Evolutionary conservation across 176 grass and related monocot species (phyloP), one percentile per base, ranked within the genome.

Genomic region (Juncus inflexus): DNA sequence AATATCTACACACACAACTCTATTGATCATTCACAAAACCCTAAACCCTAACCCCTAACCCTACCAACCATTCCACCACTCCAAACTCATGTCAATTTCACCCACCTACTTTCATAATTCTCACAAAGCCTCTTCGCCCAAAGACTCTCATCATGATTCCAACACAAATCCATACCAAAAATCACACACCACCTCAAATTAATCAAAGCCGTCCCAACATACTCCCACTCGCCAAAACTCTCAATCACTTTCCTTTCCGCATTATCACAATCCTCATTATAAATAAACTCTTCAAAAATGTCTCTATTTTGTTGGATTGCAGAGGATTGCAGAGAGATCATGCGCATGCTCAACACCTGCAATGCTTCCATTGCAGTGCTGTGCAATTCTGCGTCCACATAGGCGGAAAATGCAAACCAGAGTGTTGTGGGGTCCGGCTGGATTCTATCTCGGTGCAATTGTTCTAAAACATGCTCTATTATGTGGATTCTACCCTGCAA

Each of bases 111-210:
- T 42, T 74, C 85, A 40, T 83, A 86, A 43, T 77, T 79, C 58
- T 62, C 76, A 57, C 84, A 63, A 62, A 91, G 74, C 55, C 85
- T 77, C 69, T 50, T 88, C 40, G 88, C 85, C 94, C 94, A 99
- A 9, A 69, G 64, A 69, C 83, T 99, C 55, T 97, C 74, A 35
- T 89, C 80, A 1, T 84, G 78, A 36, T 51, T 81, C 88, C 85
- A 99, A 14, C 82, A 91, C 83, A 97, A 81, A n/a, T 70, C 70
- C 15, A 60, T 81, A 63, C 83, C 85, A 57, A 84, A 70, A 35
- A 40, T 81, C 12, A 51, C 74, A 62, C 87, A 91, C 81, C 84
- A 89, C 74, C 87, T 89, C 58, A 97, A 74, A 57, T 97, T 91
- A 51, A 91, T 49, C 35, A 97, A 75, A 70, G 85, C 87, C 9